Conservation (phyloP, 2,329 filamentous ascomycete genomes). For the Dothistroma pini region DNA sequence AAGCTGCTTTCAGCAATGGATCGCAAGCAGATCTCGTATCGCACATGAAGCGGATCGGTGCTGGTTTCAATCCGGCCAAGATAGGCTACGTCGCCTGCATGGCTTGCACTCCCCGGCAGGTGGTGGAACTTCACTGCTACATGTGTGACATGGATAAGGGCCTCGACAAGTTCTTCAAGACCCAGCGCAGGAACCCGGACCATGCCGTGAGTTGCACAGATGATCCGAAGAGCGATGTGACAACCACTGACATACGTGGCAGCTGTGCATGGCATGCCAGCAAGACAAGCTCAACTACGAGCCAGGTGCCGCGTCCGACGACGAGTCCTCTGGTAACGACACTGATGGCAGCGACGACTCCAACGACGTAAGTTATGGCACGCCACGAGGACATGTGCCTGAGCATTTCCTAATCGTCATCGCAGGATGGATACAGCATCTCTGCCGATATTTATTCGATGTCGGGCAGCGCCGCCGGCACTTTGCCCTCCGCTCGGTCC, state of each 20-base stretch:
- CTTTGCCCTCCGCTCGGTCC: slow-evolving; percentile 8
- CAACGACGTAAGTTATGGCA: neutral
- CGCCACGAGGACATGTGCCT: neutral
- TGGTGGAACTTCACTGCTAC: slow-evolving; percentile 27
- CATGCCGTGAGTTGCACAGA: slow-evolving; percentile 18
- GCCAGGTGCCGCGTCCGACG: slow-evolving; percentile 14
- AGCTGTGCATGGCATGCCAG: slow-evolving; percentile 26
- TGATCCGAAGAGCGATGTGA: neutral
- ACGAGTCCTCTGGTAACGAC: slow-evolving; percentile 11
- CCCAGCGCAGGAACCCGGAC: slow-evolving; percentile 25
- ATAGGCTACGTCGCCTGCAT: slow-evolving; percentile 16
- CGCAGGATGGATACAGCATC: neutral
- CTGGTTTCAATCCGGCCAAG: slow-evolving; percentile 1
- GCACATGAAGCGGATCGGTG: neutral
- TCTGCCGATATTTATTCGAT: neutral
- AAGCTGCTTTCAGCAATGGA: slow-evolving; percentile 1
- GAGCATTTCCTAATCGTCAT: neutral
- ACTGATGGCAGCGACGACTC: slow-evolving; percentile 7
- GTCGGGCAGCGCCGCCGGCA: slow-evolving; percentile 5
- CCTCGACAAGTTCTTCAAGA: slow-evolving; percentile 25
- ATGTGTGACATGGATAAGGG: slow-evolving; percentile 24
- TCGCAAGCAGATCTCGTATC: neutral
- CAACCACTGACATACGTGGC: neutral
- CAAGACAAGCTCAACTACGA: slow-evolving; percentile 18
- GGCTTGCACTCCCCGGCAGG: slow-evolving; percentile 20